phyloP scores from a whole-genome alignment of 345 rosid species.

The Citrus sinensis region DVS_A1.0 CM039168.1:28210001-28210500 shows the following conservation, averaged over 20 bases:
- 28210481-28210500: background rate
- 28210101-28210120: background rate
- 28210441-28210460: background rate
- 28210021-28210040: conserved; percentile 49
- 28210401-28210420: background rate
- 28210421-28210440: background rate
- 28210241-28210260: conserved; percentile 88
- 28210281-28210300: conserved; percentile 33
- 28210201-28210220: background rate
- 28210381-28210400: background rate
- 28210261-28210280: conserved; percentile 69
- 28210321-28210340: background rate
- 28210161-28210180: too few species aligned
- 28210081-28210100: background rate
- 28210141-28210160: background rate
- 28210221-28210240: background rate
- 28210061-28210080: background rate
- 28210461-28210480: background rate
- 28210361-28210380: background rate
- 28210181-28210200: background rate
- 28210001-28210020: conserved; percentile 62
- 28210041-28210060: conserved; percentile 45
- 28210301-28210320: background rate
- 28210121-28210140: background rate
- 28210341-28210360: background rate